Percentiles rank a stretch among this genome's conserved stretches.
Conservation (phyloP, 371 early-diverging fungal species). For the Circinella umbellata region DNA sequence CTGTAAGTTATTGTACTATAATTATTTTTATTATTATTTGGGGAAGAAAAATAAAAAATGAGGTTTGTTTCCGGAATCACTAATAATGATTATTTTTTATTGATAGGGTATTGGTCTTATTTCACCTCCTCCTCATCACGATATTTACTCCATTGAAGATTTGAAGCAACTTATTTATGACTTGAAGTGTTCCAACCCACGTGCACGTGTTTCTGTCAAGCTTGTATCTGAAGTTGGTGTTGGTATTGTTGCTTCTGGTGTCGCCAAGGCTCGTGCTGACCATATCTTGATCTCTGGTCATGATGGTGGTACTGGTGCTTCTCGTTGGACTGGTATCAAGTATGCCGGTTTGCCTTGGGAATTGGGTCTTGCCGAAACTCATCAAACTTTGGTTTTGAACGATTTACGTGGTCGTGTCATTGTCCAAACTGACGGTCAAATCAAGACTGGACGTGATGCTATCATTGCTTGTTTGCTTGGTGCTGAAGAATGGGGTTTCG, state of each 20-base stretch:
- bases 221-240: constrained; percentile 97
- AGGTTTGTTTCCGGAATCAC: neutral
- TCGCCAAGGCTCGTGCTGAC: constrained; percentile 97
- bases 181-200: constrained; percentile 91
- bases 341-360: constrained; percentile 99
- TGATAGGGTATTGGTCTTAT: constrained; percentile 88
- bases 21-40: neutral
- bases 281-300: constrained; percentile 96
- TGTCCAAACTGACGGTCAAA: constrained; percentile 97
- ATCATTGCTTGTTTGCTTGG: constrained; percentile 95
- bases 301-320: constrained; percentile 98
- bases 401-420: constrained; percentile 94
- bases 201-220: constrained; percentile 93
- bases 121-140: constrained; percentile 97
- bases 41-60: neutral
- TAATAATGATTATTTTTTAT: neutral
- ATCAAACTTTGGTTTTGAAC: constrained; percentile 95
- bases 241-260: constrained; percentile 95
- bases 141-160: constrained; percentile 97
- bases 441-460: constrained; percentile 96
- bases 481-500: constrained; percentile 98
- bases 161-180: constrained; percentile 97
- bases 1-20: constrained; percentile 34
- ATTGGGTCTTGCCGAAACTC: constrained; percentile 96
- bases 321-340: constrained; percentile 97